A percentile compares a stretch with the other conserved stretches of the same genome.
phyloP scores from a whole-genome alignment of 208 protist genomes.

The Trypanosoma vivax region DNA sequence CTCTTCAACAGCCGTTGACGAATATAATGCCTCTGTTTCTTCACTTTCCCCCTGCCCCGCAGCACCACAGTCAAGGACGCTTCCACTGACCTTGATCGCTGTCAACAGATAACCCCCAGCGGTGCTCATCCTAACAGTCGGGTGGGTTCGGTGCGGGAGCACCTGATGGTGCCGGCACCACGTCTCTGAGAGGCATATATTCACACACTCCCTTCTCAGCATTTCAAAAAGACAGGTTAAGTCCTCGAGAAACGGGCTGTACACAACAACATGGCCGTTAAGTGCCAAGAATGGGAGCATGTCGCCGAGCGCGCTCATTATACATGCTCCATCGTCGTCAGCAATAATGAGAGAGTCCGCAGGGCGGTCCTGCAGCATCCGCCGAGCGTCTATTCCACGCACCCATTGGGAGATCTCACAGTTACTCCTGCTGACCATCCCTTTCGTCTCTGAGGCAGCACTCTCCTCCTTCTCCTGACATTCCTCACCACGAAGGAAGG shows the following conservation, averaged over 20 bases:
- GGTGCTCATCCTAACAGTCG: slow-evolving; percentile 90
- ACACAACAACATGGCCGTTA: slow-evolving; percentile 78
- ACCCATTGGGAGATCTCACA: slow-evolving; percentile 61
- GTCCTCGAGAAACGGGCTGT: slow-evolving; percentile 83
- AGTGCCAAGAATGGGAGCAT: slow-evolving; percentile 72
- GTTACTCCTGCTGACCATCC: not conserved
- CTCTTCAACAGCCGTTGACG: too few relatives aligned
- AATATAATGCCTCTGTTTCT: too few relatives aligned
- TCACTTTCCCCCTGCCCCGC: too few relatives aligned
- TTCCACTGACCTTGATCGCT: slow-evolving; percentile 66
- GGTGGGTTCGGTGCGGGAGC: slow-evolving; percentile 89
- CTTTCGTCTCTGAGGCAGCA: slow-evolving; percentile 5
- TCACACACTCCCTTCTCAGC: slow-evolving; percentile 67
- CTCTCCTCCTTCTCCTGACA: slow-evolving; percentile 20
- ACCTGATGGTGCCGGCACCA: slow-evolving; percentile 93
- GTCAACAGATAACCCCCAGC: slow-evolving; percentile 89
- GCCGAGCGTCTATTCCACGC: slow-evolving; percentile 57
- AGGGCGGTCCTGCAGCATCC: slow-evolving; percentile 39
- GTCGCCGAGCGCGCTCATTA: slow-evolving; percentile 34
- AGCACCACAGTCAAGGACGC: slow-evolving; percentile 5
- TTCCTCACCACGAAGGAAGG: slow-evolving; percentile 48
- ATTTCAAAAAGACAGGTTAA: slow-evolving; percentile 49
- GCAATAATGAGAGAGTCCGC: slow-evolving; percentile 76
- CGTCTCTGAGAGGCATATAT: slow-evolving; percentile 87
- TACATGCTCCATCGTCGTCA: slow-evolving; percentile 31